Percentiles rank a stretch among this genome's conserved stretches.
These are phyloP conservation scores for Epichloe aotearoae DNA, from an alignment of 2,329 filamentous ascomycete genomes.

Conservation along the genomic window DNA sequence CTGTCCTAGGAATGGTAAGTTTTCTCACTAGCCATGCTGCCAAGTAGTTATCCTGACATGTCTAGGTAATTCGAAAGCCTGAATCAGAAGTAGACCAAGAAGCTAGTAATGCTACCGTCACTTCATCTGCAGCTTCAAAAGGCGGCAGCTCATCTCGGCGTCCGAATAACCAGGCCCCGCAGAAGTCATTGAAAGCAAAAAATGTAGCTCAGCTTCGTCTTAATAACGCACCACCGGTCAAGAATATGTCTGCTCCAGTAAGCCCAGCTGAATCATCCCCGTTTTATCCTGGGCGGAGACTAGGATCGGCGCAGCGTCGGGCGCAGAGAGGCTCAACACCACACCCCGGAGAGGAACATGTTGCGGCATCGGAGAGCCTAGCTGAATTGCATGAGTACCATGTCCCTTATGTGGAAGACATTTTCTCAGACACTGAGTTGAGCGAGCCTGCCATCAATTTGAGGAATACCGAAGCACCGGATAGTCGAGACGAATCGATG, in stretches of 20 bases:
- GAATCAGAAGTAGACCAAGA: background rate
- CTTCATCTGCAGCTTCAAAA: background rate
- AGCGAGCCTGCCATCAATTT: background rate
- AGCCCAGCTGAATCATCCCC: slow-evolving; percentile 5
- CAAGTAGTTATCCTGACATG: background rate
- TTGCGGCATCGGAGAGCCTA: background rate
- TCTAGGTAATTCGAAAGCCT: background rate
- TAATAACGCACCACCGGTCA: background rate
- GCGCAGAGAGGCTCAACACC: slow-evolving; percentile 12
- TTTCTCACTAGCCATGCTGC: background rate
- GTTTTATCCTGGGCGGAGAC: slow-evolving; percentile 12
- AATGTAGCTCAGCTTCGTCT: background rate
- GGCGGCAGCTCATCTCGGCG: background rate
- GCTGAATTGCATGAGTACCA: slow-evolving; percentile 5
- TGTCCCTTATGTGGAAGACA: slow-evolving; percentile 9
- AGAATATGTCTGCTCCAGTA: background rate
- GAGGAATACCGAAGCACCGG: background rate
- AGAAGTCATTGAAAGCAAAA: background rate
- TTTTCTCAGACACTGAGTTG: background rate
- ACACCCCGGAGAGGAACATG: background rate
- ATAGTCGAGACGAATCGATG: background rate
- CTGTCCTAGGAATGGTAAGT: slow-evolving; percentile 14
- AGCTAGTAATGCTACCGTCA: background rate
- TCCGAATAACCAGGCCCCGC: background rate
- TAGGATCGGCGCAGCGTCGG: slow-evolving; percentile 16